A percentile compares a stretch with the other conserved stretches of the same genome.
These are phyloP conservation scores for Podaxis sp. DNA, from an alignment of 768 basidiomycete genomes.

Conservation along the genomic window DNA sequence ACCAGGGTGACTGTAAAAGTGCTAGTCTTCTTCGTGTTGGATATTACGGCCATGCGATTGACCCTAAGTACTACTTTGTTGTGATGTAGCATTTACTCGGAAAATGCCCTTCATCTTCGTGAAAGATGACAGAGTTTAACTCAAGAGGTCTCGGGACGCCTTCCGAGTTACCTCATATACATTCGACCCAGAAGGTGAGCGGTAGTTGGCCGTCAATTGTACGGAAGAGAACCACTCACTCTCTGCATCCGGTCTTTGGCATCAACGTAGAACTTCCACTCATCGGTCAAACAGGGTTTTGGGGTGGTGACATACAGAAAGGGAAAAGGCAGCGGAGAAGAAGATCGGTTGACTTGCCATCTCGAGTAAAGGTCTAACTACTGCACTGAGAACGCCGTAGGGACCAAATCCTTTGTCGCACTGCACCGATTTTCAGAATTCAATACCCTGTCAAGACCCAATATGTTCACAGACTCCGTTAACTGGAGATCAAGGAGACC, in stretches of 20 bases:
- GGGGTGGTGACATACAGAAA: conserved; percentile 9
- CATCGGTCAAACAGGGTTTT: conserved; percentile 11
- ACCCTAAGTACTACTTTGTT: neutral
- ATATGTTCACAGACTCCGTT: neutral
- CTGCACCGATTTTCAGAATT: neutral
- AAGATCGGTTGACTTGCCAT: neutral
- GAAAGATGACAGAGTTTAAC: neutral
- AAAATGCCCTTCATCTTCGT: neutral
- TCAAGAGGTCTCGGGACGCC: neutral
- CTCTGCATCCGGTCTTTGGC: neutral
- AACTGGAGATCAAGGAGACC: neutral
- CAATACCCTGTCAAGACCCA: neutral
- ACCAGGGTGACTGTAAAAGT: neutral
- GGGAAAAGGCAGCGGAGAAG: neutral
- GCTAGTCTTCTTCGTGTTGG: neutral
- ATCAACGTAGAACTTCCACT: neutral
- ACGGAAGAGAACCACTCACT: neutral
- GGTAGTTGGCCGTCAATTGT: neutral
- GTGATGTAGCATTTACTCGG: neutral
- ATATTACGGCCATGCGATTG: neutral
- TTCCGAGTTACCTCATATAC: neutral
- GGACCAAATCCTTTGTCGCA: neutral
- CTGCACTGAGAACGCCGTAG: neutral
- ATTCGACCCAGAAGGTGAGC: neutral
- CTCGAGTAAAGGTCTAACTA: neutral